These are phyloP conservation scores for Helicostylum pulchrum DNA, from an alignment of 192 early-diverging fungal species.

Conservation along the genomic window DNA sequence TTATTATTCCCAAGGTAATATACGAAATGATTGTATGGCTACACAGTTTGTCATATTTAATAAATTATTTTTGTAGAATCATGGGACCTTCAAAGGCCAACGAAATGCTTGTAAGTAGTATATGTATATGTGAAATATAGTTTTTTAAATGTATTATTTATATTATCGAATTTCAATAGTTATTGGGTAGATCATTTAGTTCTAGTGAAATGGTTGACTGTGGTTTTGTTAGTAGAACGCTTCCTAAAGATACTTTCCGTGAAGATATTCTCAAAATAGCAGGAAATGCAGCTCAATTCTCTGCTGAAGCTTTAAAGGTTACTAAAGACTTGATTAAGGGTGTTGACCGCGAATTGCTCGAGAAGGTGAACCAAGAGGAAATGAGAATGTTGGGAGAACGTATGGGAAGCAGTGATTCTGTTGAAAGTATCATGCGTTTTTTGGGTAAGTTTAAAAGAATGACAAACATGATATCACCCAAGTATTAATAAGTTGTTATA, in stretches of 20 bases:
- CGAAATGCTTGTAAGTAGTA: constrained; percentile 43
- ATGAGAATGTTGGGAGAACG: constrained; percentile 51
- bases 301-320: constrained; percentile 53
- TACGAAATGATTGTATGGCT: neutral
- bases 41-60: neutral
- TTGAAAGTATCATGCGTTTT: constrained; percentile 23
- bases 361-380: constrained; percentile 51
- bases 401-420: constrained; percentile 14
- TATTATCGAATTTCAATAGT: constrained; percentile 8
- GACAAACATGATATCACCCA: neutral
- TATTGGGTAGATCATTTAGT: constrained; percentile 53
- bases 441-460: constrained; percentile 19
- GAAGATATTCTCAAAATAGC: constrained; percentile 49
- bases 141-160: neutral
- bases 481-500: neutral
- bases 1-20: constrained; percentile 58
- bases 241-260: constrained; percentile 50
- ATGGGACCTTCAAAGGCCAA: constrained; percentile 64
- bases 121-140: neutral
- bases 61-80: constrained; percentile 35
- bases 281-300: constrained; percentile 46
- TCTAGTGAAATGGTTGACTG: constrained; percentile 58
- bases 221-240: constrained; percentile 52
- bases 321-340: constrained; percentile 56
- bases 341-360: constrained; percentile 40